A percentile compares a stretch with the other conserved stretches of the same genome.
Conservation (phyloP, 2,329 filamentous ascomycete genomes). For the Hypoxylon sp. region DNA sequence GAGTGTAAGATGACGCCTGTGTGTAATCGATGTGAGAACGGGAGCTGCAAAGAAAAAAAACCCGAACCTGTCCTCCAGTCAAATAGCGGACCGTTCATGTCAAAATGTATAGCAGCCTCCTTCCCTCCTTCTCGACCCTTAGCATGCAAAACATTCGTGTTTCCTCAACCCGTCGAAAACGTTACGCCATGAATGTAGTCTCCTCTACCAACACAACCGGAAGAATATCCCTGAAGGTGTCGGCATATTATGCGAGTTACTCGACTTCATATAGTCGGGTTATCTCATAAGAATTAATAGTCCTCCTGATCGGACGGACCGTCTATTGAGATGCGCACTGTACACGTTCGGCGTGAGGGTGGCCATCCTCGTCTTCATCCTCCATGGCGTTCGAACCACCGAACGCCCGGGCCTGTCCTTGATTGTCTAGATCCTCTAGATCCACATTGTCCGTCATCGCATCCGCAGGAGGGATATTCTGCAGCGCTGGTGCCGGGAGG, state of each 20-base stretch:
- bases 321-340: conserved; percentile 90
- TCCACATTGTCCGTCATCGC: conserved; percentile 93
- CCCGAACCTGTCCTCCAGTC: conserved; percentile 25
- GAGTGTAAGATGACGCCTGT: conserved; percentile 26
- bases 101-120: conserved; percentile 33
- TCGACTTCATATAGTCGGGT: conserved; percentile 8
- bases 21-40: conserved; percentile 30
- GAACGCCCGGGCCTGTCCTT: conserved; percentile 77
- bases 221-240: conserved; percentile 19
- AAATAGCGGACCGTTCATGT: conserved; percentile 37
- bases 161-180: conserved; percentile 48
- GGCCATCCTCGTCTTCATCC: conserved; percentile 84
- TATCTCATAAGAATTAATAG: conserved; percentile 6
- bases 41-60: conserved; percentile 19
- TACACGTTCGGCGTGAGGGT: conserved; percentile 82
- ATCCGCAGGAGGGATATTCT: conserved; percentile 80
- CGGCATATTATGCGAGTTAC: conserved; percentile 36
- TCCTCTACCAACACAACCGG: conserved; percentile 37
- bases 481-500: conserved; percentile 78
- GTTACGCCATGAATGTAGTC: conserved; percentile 53
- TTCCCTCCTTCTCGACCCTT: conserved; percentile 38
- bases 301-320: not conserved
- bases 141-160: conserved; percentile 49
- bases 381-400: conserved; percentile 75
- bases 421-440: conserved; percentile 86